Conservation (phyloP, 2,329 filamentous ascomycete genomes). For the Diaporthe ilicicola region DNA sequence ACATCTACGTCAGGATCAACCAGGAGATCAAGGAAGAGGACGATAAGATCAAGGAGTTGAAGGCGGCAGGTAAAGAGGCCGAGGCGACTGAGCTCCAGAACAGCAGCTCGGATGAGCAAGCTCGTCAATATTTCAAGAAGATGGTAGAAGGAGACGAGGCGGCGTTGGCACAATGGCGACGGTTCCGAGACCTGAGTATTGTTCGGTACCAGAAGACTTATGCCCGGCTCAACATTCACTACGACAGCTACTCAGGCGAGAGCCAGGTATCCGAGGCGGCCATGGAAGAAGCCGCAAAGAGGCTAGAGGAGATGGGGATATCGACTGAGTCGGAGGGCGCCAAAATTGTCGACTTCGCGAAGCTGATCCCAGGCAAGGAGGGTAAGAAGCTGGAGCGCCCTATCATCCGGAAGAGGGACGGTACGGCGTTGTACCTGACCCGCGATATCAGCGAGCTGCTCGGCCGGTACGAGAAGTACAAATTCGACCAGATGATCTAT, state of each 20-base stretch:
- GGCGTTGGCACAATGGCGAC: slow-evolving; percentile 69
- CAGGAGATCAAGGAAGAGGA: slow-evolving; percentile 72
- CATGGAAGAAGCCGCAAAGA: slow-evolving; percentile 70
- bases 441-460: slow-evolving; percentile 80
- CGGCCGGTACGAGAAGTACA: slow-evolving; percentile 67
- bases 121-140: slow-evolving; percentile 75
- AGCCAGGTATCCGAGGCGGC: slow-evolving; percentile 73
- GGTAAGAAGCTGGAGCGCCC: slow-evolving; percentile 76
- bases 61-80: slow-evolving; percentile 61
- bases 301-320: slow-evolving; percentile 70
- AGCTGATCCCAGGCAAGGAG: slow-evolving; percentile 71
- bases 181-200: slow-evolving; percentile 74
- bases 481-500: slow-evolving; percentile 84
- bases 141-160: slow-evolving; percentile 74
- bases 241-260: slow-evolving; percentile 79
- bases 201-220: slow-evolving; percentile 74
- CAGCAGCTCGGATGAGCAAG: slow-evolving; percentile 73
- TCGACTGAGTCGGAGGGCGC: slow-evolving; percentile 77
- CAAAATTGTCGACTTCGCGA: slow-evolving; percentile 75
- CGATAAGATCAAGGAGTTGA: slow-evolving; percentile 67
- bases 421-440: slow-evolving; percentile 80
- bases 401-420: slow-evolving; percentile 77
- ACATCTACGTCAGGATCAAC: slow-evolving; percentile 84
- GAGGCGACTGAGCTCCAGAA: slow-evolving; percentile 56
- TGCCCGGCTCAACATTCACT: slow-evolving; percentile 74